phyloP scores from a whole-genome alignment of 2,329 filamentous ascomycete genomes.

The Diaporthe velutina region DNA sequence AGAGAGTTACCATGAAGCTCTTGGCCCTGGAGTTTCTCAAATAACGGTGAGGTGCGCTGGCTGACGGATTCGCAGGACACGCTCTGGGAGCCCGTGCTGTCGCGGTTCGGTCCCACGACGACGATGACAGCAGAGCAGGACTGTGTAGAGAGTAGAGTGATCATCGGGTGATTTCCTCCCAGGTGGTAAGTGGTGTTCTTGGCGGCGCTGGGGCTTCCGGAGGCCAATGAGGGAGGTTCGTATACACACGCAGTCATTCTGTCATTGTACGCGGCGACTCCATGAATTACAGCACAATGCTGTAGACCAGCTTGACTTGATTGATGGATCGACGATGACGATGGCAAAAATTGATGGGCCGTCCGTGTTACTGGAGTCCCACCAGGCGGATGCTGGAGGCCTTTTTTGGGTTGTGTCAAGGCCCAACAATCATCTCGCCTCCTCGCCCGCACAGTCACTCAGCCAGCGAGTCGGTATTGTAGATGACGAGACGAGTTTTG shows the following conservation, averaged over 20 bases:
- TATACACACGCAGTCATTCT: not conserved
- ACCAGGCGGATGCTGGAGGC: conserved; percentile 19
- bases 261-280: not conserved
- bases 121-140: not conserved
- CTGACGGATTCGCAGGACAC: conserved; percentile 7
- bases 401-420: not conserved
- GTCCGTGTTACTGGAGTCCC: conserved; percentile 1
- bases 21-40: conserved; percentile 21
- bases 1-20: conserved; percentile 15
- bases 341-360: conserved; percentile 12
- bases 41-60: conserved; percentile 18
- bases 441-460: conserved; percentile 7
- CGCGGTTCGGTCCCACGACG: conserved; percentile 2
- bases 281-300: not conserved
- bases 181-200: conserved; percentile 13
- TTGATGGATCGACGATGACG: conserved; percentile 13
- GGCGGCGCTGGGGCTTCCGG: conserved; percentile 12
- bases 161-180: conserved; percentile 21
- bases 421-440: conserved; percentile 22
- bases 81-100: not conserved
- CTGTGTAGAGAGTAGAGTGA: conserved; percentile 15
- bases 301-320: not conserved
- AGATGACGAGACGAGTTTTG: conserved; percentile 5
- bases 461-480: conserved; percentile 14
- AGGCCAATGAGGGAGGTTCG: conserved; percentile 12